Base-by-base conservation (phyloP, 768 basidiomycete genomes). In the Mycena rosella region DNA sequence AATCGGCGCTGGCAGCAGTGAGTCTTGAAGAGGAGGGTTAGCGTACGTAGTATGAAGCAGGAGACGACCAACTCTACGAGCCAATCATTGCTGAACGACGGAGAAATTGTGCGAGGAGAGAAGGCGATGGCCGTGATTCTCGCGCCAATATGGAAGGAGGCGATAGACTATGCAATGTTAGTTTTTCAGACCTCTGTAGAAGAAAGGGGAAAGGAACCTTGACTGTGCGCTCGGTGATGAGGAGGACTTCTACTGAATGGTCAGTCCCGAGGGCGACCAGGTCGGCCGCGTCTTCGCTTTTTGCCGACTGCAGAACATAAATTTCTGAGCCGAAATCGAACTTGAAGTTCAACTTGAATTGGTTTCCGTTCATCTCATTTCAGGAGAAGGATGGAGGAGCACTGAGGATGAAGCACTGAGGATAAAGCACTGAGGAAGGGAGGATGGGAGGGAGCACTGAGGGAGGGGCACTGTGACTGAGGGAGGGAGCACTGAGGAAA, bases 61-160 rank as follows among this genome's bases (percentile, higher is more conserved):
- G 14, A 57, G 44, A 34, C 22, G 55, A 81, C 88, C 67, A 69
- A 94, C 94, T 95, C 91, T 34, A 94, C 81, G 56, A 84, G 75
- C 94, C 94, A 95, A 40, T 85, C 79, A 61, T 90, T 89, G 59
- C 85, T 85, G 22, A 79, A 78, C 17, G 88, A 86, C 3, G 93
- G 91, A 7, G 94, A 95, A 8, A 88, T 79, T 9, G 91, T 83
- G 15, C 83, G 81, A 44, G 92, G 84, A 3, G 94, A 95, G 90
- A 92, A 95, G 3, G 94, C 92, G 17, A 95, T 77, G 6, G 94
- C 87, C 3, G 91, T 93, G 47, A 92, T 83, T 55, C 88, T 84
- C 13, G 85, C 82, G 22, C 94, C 93, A 47, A 95, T 78, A 78
- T 92, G 86, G 73, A 95, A 95, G 22, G 88, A 88, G 48, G 92